Evolutionary conservation across 805 yeast genomes (phyloP).

Genomic region (Trichomonascus vanleenenianus): DNA sequence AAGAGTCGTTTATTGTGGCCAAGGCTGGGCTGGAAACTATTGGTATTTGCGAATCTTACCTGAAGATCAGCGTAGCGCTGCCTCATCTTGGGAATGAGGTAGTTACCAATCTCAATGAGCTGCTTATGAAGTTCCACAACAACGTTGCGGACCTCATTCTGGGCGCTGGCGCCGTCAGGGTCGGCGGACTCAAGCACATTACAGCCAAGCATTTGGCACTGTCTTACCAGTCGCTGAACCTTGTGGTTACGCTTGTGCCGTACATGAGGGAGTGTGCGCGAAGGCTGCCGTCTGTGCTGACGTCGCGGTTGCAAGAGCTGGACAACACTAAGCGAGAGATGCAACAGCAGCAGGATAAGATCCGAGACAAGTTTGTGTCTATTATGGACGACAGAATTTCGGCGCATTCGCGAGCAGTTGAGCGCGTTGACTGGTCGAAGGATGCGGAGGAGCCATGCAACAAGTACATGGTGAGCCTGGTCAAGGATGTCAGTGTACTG

Average conservation of each 20-base stretch:
- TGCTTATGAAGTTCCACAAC: conserved; percentile 45
- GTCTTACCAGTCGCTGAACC: conserved; percentile 56
- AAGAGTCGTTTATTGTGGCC: conserved; percentile 51
- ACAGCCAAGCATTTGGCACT: conserved; percentile 65
- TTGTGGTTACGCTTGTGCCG: conserved; percentile 35
- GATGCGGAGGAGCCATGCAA: conserved; percentile 41
- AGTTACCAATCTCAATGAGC: conserved; percentile 30
- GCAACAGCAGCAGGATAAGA: conserved; percentile 55
- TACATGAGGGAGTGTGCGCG: conserved; percentile 27
- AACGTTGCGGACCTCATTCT: conserved; percentile 53
- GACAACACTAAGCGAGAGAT: conserved; percentile 36
- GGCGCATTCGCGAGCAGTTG: conserved; percentile 42
- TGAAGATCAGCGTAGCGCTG: conserved; percentile 50
- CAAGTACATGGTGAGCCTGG: conserved; percentile 55
- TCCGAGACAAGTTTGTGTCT: conserved; percentile 55
- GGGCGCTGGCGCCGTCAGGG: conserved; percentile 67
- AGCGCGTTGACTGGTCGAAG: conserved; percentile 41
- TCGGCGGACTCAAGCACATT: conserved; percentile 58
- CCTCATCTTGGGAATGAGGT: conserved; percentile 34
- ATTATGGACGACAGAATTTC: conserved; percentile 60
- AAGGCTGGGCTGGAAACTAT: conserved; percentile 39
- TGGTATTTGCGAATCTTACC: conserved; percentile 40
- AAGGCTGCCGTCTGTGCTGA: conserved; percentile 22
- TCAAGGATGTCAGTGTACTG: conserved; percentile 60
- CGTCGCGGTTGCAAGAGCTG: conserved; percentile 26